Base-by-base conservation (phyloP, 1,284 basidiomycete genomes). In the Sporisorium graminicola region DNA sequence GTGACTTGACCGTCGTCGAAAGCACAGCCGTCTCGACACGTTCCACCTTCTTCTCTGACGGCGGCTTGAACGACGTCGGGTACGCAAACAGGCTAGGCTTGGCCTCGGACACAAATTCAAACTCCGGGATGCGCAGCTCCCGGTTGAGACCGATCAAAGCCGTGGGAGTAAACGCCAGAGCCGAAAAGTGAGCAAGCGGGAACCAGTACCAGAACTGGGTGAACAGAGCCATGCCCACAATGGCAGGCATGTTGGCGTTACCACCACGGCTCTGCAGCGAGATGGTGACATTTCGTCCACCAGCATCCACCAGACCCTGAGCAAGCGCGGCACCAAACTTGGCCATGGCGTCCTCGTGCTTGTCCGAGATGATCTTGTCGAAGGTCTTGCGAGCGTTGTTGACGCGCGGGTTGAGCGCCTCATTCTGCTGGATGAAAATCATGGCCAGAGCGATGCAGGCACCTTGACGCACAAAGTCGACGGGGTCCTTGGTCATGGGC, bases 151-250 rank as follows among this genome's bases (percentile, higher is more conserved):
- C 84, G 60, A 85, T 83, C 49, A 85, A 52, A 31, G 84, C 80
- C 16, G 84, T 85, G 9, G 84, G 84, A 26, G 83, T 83, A 40
- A 85, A 84, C 5, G 84, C 83, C 10, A 85, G 70, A 37, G 79
- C 77, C 24, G 82, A 82, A 53, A 85, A 85, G 66, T 84, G 82
- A 8, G 83, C 84, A 43, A 85, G 74, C 24, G 84, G 84, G 83
- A 85, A 85, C 84, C 84, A 85, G 79, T 85, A 85, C 84, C 84
- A 85, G 79, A 85, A 85, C 65, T 85, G 84, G 31, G 81, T 82
- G 57, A 85, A 85, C 44, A 85, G 66, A 29, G 83, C 82, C 84
- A 85, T 85, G 37, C 83, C 83, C n/a, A 85, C 84, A 22, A 85
- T 83, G 5, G 83, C 84, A 5, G 78, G 74, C 80, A 83, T 84